Base-by-base conservation (phyloP, 1,284 basidiomycete species). In the Trichosporon inkin region DNA sequence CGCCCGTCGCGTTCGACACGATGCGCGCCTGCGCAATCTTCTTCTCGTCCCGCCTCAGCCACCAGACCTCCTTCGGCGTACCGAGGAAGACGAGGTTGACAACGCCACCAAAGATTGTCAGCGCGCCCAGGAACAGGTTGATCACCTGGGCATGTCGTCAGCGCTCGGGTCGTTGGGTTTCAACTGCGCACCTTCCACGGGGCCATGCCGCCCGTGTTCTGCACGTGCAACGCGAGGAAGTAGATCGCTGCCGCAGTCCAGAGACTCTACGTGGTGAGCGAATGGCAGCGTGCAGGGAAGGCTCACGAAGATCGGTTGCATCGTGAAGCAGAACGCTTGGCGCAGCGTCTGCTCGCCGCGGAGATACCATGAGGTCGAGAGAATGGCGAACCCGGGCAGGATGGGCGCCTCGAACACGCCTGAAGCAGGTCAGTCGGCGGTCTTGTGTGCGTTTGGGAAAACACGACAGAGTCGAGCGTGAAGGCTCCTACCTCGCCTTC, bases 281-380 rank as follows among this genome's bases (percentile, higher is more conserved):
- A 8, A 53, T 3, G 22, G 56, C n/a, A 63, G 52, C 16, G 16
- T 44, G 5, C n/a, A n/a, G n/a, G n/a, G n/a, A n/a, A 6, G 13
- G 24, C 41, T 11, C 2, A 47, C 49, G 16, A 62, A 63, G 16
- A 60, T 35, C 10, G 28, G 36, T 53, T 63, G 69, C 68, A 66
- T 66, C 16, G 67, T 57, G 54, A 61, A 68, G 58, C 65, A 69
- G 47, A 64, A 55, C 20, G 57, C 59, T 32, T 61, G 61, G n/a
- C 69, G 58, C 2, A 69, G 35, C 1, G 67, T 68, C 39, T 66
- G 60, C 53, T 70, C 69, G 0, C 37, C 22, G 13, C 68, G 60
- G 38, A 69, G 67, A 61, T 70, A 71, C 70, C 70, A 71, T 1
- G 70, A 68, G 10, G 68, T 44, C 14, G 66, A 60, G 52, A 71